These are phyloP conservation scores for Fusarium circinatum DNA, from an alignment of 2,329 filamentous ascomycete species.

Conservation along the genomic window DNA sequence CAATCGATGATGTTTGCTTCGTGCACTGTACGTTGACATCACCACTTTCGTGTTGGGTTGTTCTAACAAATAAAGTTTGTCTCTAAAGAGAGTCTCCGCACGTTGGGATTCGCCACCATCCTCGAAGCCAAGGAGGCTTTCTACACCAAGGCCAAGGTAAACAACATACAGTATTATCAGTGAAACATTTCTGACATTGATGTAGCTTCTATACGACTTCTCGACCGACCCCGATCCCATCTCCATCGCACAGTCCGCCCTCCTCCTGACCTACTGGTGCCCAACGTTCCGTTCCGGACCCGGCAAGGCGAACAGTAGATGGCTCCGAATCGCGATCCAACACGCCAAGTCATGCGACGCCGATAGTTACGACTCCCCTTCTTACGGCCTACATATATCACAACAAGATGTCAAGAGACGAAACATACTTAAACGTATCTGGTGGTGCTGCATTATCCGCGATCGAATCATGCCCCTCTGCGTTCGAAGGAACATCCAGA, in stretches of 20 bases:
- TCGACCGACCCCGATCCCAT: conserved; percentile 31
- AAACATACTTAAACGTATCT: conserved; percentile 25
- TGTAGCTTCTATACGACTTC: conserved; percentile 33
- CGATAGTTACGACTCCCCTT: conserved; percentile 5
- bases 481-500: conserved; percentile 34
- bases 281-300: conserved; percentile 29
- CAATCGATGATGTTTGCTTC: conserved; percentile 38
- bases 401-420: conserved; percentile 17
- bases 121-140: conserved; percentile 33
- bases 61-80: conserved; percentile 25
- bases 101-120: conserved; percentile 27
- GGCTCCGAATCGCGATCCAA: conserved; percentile 28
- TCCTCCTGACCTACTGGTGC: conserved; percentile 35
- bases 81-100: conserved; percentile 18
- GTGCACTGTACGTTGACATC: conserved; percentile 24
- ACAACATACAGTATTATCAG: accelerated
- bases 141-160: conserved; percentile 38
- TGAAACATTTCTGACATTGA: neutral
- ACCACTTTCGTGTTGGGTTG: no score
- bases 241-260: conserved; percentile 29
- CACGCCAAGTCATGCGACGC: conserved; percentile 27
- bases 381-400: neutral
- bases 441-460: conserved; percentile 38
- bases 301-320: conserved; percentile 26
- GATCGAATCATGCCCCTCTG: conserved; percentile 34